These are phyloP conservation scores for Zangia roseola DNA, from an alignment of 768 basidiomycete genomes.

Conservation along the genomic window DNA sequence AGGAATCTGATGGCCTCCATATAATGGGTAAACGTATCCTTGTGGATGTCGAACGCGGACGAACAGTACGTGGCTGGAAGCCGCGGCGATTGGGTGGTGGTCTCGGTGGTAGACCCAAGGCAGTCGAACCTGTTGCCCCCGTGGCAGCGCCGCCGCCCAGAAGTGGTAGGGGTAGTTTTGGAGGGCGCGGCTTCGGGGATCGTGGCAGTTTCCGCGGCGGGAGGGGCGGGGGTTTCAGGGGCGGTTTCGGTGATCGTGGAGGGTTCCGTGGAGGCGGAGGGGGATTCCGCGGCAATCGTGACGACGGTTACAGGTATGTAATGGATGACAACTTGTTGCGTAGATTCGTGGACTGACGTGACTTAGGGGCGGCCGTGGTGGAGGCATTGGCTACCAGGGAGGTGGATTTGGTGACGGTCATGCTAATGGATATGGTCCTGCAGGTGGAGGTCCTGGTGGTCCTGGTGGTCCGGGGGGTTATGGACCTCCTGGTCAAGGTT, in stretches of 20 bases:
- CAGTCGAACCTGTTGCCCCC: slow-evolving; percentile 43
- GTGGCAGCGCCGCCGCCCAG: too few relatives aligned
- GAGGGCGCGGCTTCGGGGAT: slow-evolving; percentile 41
- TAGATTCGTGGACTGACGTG: slow-evolving; percentile 17
- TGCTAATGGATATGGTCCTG: slow-evolving; percentile 55
- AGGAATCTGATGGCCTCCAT: slow-evolving; percentile 95
- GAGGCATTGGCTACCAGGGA: slow-evolving; percentile 69
- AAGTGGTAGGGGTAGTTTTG: slow-evolving; percentile 40
- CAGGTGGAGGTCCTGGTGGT: slow-evolving; percentile 38
- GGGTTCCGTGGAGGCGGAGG: slow-evolving; percentile 41
- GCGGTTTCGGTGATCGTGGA: slow-evolving; percentile 41
- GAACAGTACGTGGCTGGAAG: slow-evolving; percentile 98
- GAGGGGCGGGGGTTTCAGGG: slow-evolving; percentile 44
- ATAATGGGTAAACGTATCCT: slow-evolving; percentile 95
- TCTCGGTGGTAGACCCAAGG: slow-evolving; percentile 96
- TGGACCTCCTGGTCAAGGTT: slow-evolving; percentile 38
- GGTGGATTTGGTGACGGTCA: slow-evolving; percentile 55
- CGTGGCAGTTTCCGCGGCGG: slow-evolving; percentile 41
- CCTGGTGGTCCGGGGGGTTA: slow-evolving; percentile 44
- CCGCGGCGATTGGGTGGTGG: slow-evolving; percentile 96
- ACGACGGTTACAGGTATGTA: slow-evolving; percentile 58
- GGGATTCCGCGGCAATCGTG: slow-evolving; percentile 37
- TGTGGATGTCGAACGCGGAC: slow-evolving; percentile 96
- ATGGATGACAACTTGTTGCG: not conserved
- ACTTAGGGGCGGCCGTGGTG: slow-evolving; percentile 60